Percentiles rank a stretch among this genome's conserved stretches.
phyloP scores from a whole-genome alignment of 2,329 filamentous ascomycete species.

The Elsinoe arachidis region DNA sequence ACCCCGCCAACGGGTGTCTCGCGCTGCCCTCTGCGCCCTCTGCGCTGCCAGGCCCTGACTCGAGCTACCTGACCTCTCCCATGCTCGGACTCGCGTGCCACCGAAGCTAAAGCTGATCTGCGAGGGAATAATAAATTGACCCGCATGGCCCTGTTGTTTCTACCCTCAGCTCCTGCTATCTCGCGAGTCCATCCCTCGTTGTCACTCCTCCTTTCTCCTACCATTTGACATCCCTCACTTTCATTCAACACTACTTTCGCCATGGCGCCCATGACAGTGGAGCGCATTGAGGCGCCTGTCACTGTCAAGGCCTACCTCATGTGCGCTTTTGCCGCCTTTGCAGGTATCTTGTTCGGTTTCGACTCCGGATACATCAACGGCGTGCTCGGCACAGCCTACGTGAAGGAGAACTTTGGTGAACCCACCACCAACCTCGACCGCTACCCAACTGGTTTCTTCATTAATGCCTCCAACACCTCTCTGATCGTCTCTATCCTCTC shows the following conservation, averaged over 20 bases:
- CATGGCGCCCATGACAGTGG: conserved; percentile 16
- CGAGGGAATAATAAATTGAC: conserved; percentile 9
- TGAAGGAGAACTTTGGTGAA: conserved; percentile 31
- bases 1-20: conserved; percentile 12
- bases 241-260: conserved; percentile 7
- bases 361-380: conserved; percentile 50
- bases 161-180: background rate
- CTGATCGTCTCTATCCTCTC: conserved; percentile 67
- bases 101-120: conserved; percentile 3
- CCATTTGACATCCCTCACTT: background rate
- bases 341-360: conserved; percentile 53
- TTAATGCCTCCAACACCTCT: conserved; percentile 37
- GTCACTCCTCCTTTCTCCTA: background rate
- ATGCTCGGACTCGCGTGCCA: conserved; percentile 7
- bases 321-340: conserved; percentile 53
- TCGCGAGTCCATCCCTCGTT: background rate
- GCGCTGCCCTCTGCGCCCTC: background rate
- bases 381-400: conserved; percentile 43
- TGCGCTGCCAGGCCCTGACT: background rate
- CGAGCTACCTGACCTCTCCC: background rate
- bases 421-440: conserved; percentile 13
- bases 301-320: conserved; percentile 46
- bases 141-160: background rate
- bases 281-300: conserved; percentile 29
- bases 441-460: conserved; percentile 20